Conservation (phyloP, 345 rosid species). For the Theobroma cacao region DNA sequence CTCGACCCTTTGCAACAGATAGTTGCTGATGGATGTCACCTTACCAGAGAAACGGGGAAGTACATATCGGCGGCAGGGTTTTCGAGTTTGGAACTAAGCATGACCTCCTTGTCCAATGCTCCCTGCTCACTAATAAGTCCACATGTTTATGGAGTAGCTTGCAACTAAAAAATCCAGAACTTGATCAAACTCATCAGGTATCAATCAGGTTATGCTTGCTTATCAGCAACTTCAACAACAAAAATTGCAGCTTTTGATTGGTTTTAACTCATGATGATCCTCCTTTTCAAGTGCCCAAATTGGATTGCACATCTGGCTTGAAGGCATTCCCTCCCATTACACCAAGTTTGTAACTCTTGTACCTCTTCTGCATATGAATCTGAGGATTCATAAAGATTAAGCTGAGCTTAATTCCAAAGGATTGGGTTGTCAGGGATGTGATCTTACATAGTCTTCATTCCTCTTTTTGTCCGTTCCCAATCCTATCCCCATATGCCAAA, state of each 20-base stretch:
- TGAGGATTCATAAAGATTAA: too few relatives aligned
- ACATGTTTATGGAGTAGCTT: constrained; percentile 73
- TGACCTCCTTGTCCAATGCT: constrained; percentile 34
- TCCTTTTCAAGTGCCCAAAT: not conserved
- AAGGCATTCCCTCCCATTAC: too few relatives aligned
- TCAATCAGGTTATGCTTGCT: not conserved
- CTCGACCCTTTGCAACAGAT: constrained; percentile 73
- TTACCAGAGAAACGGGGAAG: constrained; percentile 63
- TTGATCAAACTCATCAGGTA: not conserved
- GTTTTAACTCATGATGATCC: not conserved
- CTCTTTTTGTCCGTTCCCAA: too few relatives aligned
- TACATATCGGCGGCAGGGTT: constrained; percentile 59
- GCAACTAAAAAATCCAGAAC: constrained; percentile 30
- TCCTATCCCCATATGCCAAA: too few relatives aligned
- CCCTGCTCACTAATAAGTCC: constrained; percentile 39
- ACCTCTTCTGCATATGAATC: too few relatives aligned
- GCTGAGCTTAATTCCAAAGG: too few relatives aligned
- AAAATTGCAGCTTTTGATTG: not conserved
- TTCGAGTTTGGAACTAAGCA: constrained; percentile 46
- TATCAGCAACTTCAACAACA: not conserved
- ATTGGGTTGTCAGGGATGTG: too few relatives aligned
- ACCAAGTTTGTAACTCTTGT: too few relatives aligned
- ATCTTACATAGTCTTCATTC: too few relatives aligned
- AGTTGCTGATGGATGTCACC: constrained; percentile 73
- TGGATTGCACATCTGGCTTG: too few relatives aligned